These are phyloP conservation scores for Colletotrichum siamense DNA, from an alignment of 2,329 filamentous ascomycete genomes.

Conservation along the genomic window DNA sequence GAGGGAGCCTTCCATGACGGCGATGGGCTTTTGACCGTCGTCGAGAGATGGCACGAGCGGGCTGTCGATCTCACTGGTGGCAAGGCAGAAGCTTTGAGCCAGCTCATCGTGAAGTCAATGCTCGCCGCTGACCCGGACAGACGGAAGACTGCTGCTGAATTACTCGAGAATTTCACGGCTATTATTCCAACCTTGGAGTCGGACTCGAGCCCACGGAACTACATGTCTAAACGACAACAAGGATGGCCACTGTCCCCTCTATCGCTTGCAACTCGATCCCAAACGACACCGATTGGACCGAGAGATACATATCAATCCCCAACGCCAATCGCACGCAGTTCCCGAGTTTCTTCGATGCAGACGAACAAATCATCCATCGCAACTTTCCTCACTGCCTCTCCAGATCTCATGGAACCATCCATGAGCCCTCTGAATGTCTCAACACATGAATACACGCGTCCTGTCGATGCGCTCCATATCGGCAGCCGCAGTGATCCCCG, in stretches of 20 bases:
- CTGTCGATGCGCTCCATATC: no score
- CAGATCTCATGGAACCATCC: accelerated
- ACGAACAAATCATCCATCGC: no score
- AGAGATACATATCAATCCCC: accelerated
- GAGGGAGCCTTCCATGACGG: neutral
- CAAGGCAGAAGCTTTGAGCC: neutral
- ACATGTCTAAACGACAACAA: no score
- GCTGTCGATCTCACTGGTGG: neutral
- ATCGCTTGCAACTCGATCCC: no score
- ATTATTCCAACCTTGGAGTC: neutral
- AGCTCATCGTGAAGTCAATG: neutral
- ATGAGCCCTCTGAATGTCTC: no score
- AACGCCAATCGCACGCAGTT: accelerated
- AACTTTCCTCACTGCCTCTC: accelerated
- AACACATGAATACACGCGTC: no score
- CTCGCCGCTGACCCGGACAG: accelerated
- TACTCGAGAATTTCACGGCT: accelerated
- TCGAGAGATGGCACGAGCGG: neutral
- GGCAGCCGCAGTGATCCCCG: no score
- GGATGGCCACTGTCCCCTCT: no score
- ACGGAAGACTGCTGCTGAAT: neutral
- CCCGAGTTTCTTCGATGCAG: no score
- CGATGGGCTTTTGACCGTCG: neutral
- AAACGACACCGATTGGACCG: no score
- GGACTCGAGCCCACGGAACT: neutral